Evolutionary conservation across 2,329 filamentous ascomycete genomes (phyloP), one percentile per base, ranked within the genome.

Genomic region (Sclerotinia nivalis): DNA sequence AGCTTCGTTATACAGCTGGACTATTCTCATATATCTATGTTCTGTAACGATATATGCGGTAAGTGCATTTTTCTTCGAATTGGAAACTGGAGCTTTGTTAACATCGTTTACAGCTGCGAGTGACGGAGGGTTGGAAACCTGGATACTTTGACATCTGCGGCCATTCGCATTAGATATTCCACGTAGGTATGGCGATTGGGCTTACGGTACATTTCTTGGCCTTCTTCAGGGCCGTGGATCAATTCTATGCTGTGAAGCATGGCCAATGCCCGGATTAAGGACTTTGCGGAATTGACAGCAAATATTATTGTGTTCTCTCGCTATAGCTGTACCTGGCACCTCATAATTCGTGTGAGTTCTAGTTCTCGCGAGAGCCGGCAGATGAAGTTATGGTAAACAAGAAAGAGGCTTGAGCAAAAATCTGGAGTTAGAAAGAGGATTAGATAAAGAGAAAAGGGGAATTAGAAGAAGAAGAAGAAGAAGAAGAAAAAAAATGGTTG

Each of bases 161-260:
- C 13, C 64, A 67, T 58, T 67, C 64, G 12, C 50, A 67, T 55
- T 50, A 58, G 34, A 34, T 67, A 67, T 58, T 58, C n/a, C 64
- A 67, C n/a, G 47, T 58, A 12, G 64, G 47, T 55, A 67, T 58
- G 31, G 34, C 64, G 7, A 20, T 67, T 67, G 34, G 64, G 9
- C 50, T 67, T 45, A 67, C 37, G 10, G n/a, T 58, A 45, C 64
- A 67, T 67, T 67, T 67, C 50, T 28, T 56, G n/a, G 50, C 34
- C 50, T 67, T 67, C 34, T 67, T 67, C 22, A 58, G 13, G 50
- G 64, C 50, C n/a, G 22, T 67, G 56, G 18, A 58, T 67, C 64
- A 67, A 58, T 67, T 58, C 9, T n/a, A 58, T n/a, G 31, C 10
- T 58, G 31, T 58, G 20, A 37, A 58, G 55, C 28, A 58, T 37